phyloP scores from a whole-genome alignment of 2,329 filamentous ascomycete genomes.

The Diaporthe helianthi region DNA sequence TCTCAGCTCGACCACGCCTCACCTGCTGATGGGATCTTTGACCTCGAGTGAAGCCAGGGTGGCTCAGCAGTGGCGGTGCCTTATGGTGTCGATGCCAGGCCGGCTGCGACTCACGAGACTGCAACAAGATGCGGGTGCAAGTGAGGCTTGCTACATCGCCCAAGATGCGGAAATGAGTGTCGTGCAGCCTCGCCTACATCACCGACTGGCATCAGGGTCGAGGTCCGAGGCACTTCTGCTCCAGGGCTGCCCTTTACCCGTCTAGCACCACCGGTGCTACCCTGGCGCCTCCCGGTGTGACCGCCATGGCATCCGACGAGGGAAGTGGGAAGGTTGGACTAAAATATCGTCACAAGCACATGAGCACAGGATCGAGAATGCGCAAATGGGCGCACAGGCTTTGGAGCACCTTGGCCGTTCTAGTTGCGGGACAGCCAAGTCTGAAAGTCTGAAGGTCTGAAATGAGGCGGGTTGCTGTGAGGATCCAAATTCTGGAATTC shows the following conservation, averaged over 20 bases:
- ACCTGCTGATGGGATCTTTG: not conserved
- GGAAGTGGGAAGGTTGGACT: too few relatives aligned
- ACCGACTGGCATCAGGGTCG: not conserved
- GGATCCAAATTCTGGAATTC: not conserved
- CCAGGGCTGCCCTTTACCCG: not conserved
- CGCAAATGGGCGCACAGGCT: not conserved
- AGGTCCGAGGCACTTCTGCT: not conserved
- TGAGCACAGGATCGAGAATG: not conserved
- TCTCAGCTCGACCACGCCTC: not conserved
- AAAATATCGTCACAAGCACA: too few relatives aligned
- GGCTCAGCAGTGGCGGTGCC: slow-evolving; percentile 1
- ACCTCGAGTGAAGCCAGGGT: not conserved
- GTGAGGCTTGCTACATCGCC: not conserved
- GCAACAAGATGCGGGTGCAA: not conserved
- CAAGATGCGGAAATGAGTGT: not conserved
- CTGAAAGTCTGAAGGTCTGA: not conserved
- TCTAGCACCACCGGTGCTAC: not conserved
- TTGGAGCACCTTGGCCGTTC: not conserved
- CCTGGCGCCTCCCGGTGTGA: not conserved
- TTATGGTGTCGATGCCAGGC: not conserved
- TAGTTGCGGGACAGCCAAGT: not conserved
- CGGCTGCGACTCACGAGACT: slow-evolving; percentile 5
- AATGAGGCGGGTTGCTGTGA: not conserved
- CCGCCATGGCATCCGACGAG: not conserved
- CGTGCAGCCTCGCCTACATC: slow-evolving; percentile 4